Evolutionary conservation across 1,284 basidiomycete species (phyloP), one percentile per base, ranked within the genome.

Genomic region (Mycosarcoma maydis): DNA sequence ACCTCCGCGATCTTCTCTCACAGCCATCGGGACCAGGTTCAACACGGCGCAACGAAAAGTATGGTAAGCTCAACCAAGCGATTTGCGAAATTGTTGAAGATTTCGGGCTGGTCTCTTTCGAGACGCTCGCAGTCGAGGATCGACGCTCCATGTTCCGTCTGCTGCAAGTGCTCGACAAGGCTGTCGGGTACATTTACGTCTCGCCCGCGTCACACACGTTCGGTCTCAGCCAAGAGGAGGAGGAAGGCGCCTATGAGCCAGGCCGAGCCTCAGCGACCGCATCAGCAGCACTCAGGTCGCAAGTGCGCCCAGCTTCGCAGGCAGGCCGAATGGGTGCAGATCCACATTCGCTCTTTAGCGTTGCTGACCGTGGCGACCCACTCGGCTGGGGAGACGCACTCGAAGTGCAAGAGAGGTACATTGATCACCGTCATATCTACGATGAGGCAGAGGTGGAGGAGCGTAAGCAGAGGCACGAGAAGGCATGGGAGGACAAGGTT

Each of bases 41-140:
- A 6, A 52, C 52, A 27, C 54, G 54, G 51, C 53, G 68, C 13
- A 51, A 72, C 38, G 61, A 74, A 55, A 68, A 69, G 36, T 55
- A 65, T 38, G 75, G 70, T 13, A 53, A 61, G 26, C 84, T 98
- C 39, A 98, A 97, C 81, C 88, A 90, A 85, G 90, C 91, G 0
- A 90, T 98, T 78, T 90, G 92, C 64, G 94, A 92, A 29, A 83
- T 98, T 20, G 88, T 98, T 32, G 94, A 98, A 80, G 95, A 98
- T 80, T 98, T 90, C 81, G 87, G 89, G n/a, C 86, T 98, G 11
- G 94, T 98, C 23, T 90, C 91, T 0, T 98, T 99, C 76, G 95
- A 98, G 83, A 98, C 96, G 0, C 86, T 99, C 0, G 94, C 94
- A 1, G 77, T 80, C 7, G 80, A 80, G 41, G 80, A 81, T 50